A percentile compares a stretch with the other conserved stretches of the same genome.
phyloP scores from a whole-genome alignment of 1,284 basidiomycete genomes.

The Hymenochaete sp. region DNA sequence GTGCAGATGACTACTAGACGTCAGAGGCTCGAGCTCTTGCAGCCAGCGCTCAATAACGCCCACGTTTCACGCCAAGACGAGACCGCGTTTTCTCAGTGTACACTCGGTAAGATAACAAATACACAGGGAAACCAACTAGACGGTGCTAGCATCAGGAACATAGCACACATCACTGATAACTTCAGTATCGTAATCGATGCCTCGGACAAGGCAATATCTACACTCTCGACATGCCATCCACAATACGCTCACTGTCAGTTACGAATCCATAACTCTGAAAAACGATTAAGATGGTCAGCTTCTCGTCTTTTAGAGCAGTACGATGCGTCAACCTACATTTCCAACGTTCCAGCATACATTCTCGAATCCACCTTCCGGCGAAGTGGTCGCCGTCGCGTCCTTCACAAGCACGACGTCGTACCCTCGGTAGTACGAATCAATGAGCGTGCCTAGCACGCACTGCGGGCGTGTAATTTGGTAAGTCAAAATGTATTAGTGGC shows the following conservation, averaged over 20 bases:
- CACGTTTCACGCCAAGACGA: no score
- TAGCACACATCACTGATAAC: no score
- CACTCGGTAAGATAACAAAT: no score
- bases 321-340: conserved; percentile 34
- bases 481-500: no score
- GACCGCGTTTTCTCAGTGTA: no score
- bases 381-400: conserved; percentile 54
- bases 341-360: conserved; percentile 50
- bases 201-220: no score
- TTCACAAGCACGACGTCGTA: conserved; percentile 52
- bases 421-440: conserved; percentile 55
- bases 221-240: conserved; percentile 8
- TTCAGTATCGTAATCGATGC: no score
- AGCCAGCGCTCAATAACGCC: no score
- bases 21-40: no score
- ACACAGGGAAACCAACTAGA: no score
- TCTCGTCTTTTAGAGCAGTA: background rate
- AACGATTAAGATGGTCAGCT: background rate
- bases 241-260: conserved; percentile 39
- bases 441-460: conserved; percentile 59
- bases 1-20: no score
- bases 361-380: conserved; percentile 48
- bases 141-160: no score
- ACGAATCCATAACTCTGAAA: conserved; percentile 51
- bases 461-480: conserved; percentile 21